Evolutionary conservation across 2,329 filamentous ascomycete species (phyloP), one percentile per base, ranked within the genome.

Genomic region (Fusarium scirpi): DNA sequence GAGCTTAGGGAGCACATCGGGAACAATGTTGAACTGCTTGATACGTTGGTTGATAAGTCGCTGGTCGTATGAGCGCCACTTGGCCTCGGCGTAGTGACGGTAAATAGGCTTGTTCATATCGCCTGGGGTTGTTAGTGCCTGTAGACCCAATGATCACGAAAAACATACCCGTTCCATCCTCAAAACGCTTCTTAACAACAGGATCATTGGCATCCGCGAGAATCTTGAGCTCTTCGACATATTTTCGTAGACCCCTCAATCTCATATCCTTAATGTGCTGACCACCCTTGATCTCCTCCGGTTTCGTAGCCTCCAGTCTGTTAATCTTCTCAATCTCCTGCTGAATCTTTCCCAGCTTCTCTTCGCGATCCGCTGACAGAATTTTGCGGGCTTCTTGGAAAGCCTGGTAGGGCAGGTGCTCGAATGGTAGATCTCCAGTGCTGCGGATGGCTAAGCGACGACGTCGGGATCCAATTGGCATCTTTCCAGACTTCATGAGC

Each of bases 31-130:
- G 85, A 98, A 92, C 79, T 97, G 94, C 51, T 88, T 84, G 76
- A 98, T 91, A 78, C 96, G 92, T 84, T 99, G 96, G 68, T 90
- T 85, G 69, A 97, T 88, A 69, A 98, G 83, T 74, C 90, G 89
- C 74, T 91, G 89, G 78, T 94, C 91, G 83, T 96, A 94, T 70
- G 89, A 86, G 74, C 91, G 90, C 96, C 96, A 99, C 84, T 97
- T 94, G 75, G 87, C 84, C 77, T 97, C 89, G 65, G 95, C 93
- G 53, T 98, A 91, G 80, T 92, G 88, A 70, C 95, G 92, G 85
- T 99, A 99, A 78, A 99, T 94, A 69, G 95, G 95, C 81, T 97
- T 97, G 84, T 89, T 91, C 94, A 98, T 95, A 81, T 98, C 94
- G 71, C 92, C 94, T 98, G 71, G 8, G 6, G 13, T 20, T 13